Percentiles rank a stretch among this genome's conserved stretches.
These are phyloP conservation scores for Aethionema arabicum DNA, from an alignment of 345 rosid species.

Conservation along the genomic window DNA sequence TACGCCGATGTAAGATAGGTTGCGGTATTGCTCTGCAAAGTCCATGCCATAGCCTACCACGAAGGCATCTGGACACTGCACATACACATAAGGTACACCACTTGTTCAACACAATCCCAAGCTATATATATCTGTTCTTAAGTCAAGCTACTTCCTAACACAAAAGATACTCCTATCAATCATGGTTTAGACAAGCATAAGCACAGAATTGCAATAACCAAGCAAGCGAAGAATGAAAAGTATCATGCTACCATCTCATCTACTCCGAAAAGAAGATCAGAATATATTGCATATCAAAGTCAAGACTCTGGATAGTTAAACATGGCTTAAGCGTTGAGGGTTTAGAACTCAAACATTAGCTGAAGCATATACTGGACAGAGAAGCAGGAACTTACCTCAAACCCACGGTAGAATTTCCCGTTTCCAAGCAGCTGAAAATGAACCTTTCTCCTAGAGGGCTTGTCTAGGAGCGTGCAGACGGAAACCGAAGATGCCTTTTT, in stretches of 20 bases:
- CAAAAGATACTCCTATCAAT: background rate
- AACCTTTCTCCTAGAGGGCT: conserved; percentile 68
- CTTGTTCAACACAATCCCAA: conserved; percentile 6
- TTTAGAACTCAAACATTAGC: background rate
- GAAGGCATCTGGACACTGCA: conserved; percentile 85
- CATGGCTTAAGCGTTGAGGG: background rate
- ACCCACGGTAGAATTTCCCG: conserved; percentile 83
- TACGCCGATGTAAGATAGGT: conserved; percentile 81
- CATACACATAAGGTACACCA: conserved; percentile 20
- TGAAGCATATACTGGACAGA: background rate
- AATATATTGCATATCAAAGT: background rate
- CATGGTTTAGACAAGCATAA: background rate
- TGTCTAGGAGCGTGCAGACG: conserved; percentile 78
- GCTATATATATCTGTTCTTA: background rate
- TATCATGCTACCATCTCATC: background rate
- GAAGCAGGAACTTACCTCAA: conserved; percentile 50
- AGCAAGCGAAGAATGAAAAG: background rate
- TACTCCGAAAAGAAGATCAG: background rate
- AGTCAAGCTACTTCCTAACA: conserved; percentile 8
- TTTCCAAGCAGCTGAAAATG: conserved; percentile 60
- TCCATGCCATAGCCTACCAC: conserved; percentile 97
- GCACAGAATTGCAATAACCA: conserved; percentile 3
- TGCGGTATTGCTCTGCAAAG: conserved; percentile 81
- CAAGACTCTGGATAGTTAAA: background rate
- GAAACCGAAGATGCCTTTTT: conserved; percentile 81